Base-by-base conservation (phyloP, 2,329 filamentous ascomycete genomes). In the Didymella arachidicola region DNA sequence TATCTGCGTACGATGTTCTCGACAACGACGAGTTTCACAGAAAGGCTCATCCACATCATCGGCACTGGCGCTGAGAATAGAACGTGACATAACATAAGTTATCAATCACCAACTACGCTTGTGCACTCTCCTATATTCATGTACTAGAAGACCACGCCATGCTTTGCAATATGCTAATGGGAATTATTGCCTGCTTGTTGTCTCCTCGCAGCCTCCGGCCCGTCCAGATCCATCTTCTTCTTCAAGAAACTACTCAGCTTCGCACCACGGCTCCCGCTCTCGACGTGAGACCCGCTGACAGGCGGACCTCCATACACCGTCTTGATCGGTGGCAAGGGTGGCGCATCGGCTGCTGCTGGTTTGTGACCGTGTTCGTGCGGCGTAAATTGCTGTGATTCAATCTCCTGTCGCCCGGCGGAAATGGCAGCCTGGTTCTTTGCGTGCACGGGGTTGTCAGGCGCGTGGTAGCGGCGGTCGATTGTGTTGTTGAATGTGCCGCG, bases 401-500 rank as follows among this genome's bases (percentile, higher is more conserved):
- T 72, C 53, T 77, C 73, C 1, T 63, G 62, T 3, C 72, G 68
- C 1, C 74, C 74, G 5, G 67, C 65, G 4, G 73, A 67, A 18
- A 77, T 73, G 12, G 67, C 54, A 16, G 70, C 70, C 61, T 74
- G 68, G 49, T 77, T 77, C 55, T 71, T 74, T 5, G 70, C 64
- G 39, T 75, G 72, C 7, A 71, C 68, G 29, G 63, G 26, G 12
- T 70, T 66, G 38, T 71, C 66, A 7, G 65, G 57, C 3, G 60
- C 54, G 5, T 53, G 54, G 50, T 70, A 72, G 38, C 69, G 74
- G 14, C 68, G 70, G 54, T 77, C 74, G 42, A 75, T 68, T 3
- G 69, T 65, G 45, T 66, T 65, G 44, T 76, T 76, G 36, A 77
- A 66, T 3, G 72, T 75, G 12, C 74, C 74, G 32, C 74, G 70